Conservation (phyloP, 202 grass and related monocot genomes). For the Eragrostis tef region DNA sequence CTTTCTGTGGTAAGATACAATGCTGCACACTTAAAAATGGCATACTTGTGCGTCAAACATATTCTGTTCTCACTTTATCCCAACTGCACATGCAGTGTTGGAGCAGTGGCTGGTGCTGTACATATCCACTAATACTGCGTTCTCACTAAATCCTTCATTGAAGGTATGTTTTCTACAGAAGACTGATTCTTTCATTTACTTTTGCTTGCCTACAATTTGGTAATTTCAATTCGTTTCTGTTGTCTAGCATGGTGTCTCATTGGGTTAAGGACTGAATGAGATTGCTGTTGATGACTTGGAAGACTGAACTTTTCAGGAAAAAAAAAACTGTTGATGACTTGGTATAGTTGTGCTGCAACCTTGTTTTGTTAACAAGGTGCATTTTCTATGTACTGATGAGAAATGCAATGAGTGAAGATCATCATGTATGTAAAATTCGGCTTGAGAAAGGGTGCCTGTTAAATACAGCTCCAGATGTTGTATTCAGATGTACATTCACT, state of each 20-base stretch:
- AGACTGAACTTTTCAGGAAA: neutral
- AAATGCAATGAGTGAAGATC: conserved; percentile 9
- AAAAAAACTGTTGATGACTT: neutral
- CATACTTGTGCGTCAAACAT: neutral
- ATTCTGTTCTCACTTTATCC: conserved; percentile 30
- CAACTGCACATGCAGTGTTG: conserved; percentile 67
- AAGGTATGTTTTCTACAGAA: conserved; percentile 18
- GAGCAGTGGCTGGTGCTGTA: conserved; percentile 89
- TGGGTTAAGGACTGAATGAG: conserved; percentile 3
- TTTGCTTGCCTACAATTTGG: neutral
- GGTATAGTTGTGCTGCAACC: neutral
- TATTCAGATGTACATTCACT: neutral
- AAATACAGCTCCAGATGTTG: neutral
- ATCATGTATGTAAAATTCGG: neutral
- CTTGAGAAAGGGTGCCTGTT: neutral
- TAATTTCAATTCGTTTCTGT: neutral
- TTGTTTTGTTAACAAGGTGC: neutral
- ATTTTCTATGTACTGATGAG: neutral
- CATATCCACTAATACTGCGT: conserved; percentile 78
- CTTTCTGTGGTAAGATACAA: conserved; percentile 80
- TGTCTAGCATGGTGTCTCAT: neutral
- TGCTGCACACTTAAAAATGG: neutral
- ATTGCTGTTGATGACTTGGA: neutral
- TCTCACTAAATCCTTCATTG: no score
- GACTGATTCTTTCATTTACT: neutral